These are phyloP conservation scores for Nepenthes alata DNA, from an alignment of 179 eudicot genomes.

Conservation along the genomic window DNA sequence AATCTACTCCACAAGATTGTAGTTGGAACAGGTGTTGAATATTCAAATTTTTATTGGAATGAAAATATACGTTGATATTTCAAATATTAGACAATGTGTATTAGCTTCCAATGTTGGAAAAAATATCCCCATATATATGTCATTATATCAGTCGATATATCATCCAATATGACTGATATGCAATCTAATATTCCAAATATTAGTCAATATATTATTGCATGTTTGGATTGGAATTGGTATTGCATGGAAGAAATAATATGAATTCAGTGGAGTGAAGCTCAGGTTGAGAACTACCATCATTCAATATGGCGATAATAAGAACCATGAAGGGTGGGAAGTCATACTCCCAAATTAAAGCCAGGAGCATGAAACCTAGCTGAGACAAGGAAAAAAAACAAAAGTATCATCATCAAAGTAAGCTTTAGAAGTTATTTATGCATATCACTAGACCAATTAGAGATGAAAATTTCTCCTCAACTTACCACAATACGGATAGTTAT, in stretches of 20 bases:
- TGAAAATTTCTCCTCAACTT: constrained; percentile 8
- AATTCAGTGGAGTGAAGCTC: too few relatives aligned
- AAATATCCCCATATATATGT: too few relatives aligned
- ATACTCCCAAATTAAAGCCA: constrained; percentile 70
- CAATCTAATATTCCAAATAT: not conserved
- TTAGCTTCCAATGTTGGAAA: too few relatives aligned
- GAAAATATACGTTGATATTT: too few relatives aligned
- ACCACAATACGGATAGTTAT: constrained; percentile 77
- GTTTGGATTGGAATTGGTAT: too few relatives aligned
- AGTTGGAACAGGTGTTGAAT: too few relatives aligned
- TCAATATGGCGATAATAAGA: constrained; percentile 60
- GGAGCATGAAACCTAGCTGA: constrained; percentile 66
- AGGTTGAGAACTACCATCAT: constrained; percentile 48
- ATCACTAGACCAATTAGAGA: not conserved
- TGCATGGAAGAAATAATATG: too few relatives aligned
- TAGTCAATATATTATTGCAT: too few relatives aligned
- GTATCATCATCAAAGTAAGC: not conserved
- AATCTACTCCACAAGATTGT: too few relatives aligned
- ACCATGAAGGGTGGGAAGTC: constrained; percentile 91
- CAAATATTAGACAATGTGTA: too few relatives aligned
- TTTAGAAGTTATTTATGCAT: not conserved
- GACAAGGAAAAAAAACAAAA: constrained; percentile 4
- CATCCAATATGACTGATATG: not conserved
- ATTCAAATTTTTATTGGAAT: too few relatives aligned
- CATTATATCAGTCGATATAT: too few relatives aligned